phyloP scores from a whole-genome alignment of 2,329 filamentous ascomycete genomes.

The Scorias spongiosa region DNA sequence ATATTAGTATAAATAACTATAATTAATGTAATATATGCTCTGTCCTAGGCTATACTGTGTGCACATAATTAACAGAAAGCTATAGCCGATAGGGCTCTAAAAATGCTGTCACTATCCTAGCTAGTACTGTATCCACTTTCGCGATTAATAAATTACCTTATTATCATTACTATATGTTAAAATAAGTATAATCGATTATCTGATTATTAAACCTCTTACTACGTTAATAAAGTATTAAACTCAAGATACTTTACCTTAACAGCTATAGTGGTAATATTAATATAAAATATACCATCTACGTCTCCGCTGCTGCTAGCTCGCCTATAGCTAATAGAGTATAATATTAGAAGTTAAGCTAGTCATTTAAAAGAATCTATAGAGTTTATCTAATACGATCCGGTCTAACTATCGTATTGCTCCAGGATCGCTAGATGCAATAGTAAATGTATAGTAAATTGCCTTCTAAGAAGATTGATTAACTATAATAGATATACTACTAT shows the following conservation, averaged over 20 bases:
- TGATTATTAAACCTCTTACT: background rate
- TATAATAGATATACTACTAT: background rate
- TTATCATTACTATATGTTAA: background rate
- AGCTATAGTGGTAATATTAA: background rate
- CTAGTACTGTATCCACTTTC: background rate
- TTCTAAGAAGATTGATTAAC: background rate
- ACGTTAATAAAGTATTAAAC: background rate
- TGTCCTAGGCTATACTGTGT: too few species aligned
- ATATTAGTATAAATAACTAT: too few species aligned
- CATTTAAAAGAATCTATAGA: background rate
- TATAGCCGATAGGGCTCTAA: too few species aligned
- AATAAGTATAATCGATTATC: background rate
- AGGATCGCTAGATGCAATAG: background rate
- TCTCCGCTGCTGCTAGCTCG: background rate
- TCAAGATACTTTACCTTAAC: background rate
- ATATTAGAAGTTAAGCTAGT: background rate
- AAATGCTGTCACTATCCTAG: background rate
- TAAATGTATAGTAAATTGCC: background rate
- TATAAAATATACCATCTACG: background rate
- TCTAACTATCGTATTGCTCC: background rate
- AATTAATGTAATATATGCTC: too few species aligned
- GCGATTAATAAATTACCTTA: background rate
- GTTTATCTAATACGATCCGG: background rate
- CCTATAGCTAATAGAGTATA: background rate
- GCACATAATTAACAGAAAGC: too few species aligned